Evolutionary conservation across 305 asterid species (phyloP).

Genomic region (Fraxinus paxiana): DNA sequence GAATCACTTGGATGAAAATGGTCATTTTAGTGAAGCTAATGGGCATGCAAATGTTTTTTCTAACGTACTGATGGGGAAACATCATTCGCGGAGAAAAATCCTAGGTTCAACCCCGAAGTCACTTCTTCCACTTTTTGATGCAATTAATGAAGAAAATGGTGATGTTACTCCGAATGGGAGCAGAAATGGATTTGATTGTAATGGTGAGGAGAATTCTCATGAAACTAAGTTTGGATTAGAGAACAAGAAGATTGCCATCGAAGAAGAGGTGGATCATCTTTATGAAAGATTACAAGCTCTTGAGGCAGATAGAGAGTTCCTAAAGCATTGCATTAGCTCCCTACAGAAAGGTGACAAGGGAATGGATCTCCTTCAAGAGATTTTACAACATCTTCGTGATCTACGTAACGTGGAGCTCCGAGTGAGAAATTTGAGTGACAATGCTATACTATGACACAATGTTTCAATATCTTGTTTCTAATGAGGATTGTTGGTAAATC

Average conservation of each 20-base stretch:
- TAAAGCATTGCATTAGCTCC: slow-evolving; percentile 84
- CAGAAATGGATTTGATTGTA: slow-evolving; percentile 32
- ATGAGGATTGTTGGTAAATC: slow-evolving; percentile 26
- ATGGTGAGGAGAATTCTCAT: slow-evolving; percentile 36
- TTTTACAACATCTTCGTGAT: slow-evolving; percentile 79
- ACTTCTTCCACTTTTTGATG: slow-evolving; percentile 88
- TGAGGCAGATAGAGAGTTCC: slow-evolving; percentile 87
- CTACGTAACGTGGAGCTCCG: slow-evolving; percentile 71
- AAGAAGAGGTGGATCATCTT: slow-evolving; percentile 82
- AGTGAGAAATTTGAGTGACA: slow-evolving; percentile 44
- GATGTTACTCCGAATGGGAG: slow-evolving; percentile 26
- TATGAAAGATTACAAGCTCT: slow-evolving; percentile 88
- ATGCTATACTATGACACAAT: slow-evolving; percentile 25
- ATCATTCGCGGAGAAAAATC: slow-evolving; percentile 31
- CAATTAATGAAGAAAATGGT: slow-evolving; percentile 49
- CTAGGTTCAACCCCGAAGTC: slow-evolving; percentile 52
- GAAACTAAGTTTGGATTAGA: slow-evolving; percentile 33
- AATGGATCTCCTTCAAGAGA: slow-evolving; percentile 86
- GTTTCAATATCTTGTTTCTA: slow-evolving; percentile 9
- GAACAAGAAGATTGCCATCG: slow-evolving; percentile 54
- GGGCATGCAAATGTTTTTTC: slow-evolving; percentile 45
- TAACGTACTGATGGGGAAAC: slow-evolving; percentile 43
- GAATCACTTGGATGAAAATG: slow-evolving; percentile 27
- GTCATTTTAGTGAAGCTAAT: slow-evolving; percentile 28
- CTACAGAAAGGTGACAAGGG: slow-evolving; percentile 92